Percentiles rank a stretch among this genome's conserved stretches.
These are phyloP conservation scores for Adenanthera pavonina DNA, from an alignment of 306 rosid genomes.

Conservation along the genomic window DNA sequence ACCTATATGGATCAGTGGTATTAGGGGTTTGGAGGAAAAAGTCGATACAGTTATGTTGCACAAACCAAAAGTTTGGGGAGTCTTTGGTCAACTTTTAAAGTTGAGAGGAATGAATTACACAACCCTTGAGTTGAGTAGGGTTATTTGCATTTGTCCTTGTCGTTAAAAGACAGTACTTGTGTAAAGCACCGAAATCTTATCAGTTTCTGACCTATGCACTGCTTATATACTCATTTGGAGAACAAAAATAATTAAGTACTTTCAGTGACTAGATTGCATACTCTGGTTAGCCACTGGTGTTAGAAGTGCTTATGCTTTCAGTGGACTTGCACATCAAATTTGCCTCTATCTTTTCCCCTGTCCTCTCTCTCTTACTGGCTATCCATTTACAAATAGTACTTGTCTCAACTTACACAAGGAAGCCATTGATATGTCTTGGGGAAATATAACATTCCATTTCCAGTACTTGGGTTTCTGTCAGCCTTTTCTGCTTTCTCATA, in stretches of 20 bases:
- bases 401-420: constrained; percentile 4
- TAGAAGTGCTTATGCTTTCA: background rate
- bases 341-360: background rate
- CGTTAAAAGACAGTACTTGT: constrained; percentile 24
- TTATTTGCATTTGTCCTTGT: background rate
- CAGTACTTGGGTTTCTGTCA: constrained; percentile 13
- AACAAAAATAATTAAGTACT: background rate
- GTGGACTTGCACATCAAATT: background rate
- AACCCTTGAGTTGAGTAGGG: too few species aligned
- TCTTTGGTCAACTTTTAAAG: too few species aligned
- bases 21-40: too few species aligned
- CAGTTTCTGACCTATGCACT: background rate
- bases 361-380: background rate
- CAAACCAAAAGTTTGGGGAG: too few species aligned
- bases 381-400: constrained; percentile 5
- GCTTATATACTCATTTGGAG: constrained; percentile 4
- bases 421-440: constrained; percentile 15
- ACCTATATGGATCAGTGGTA: too few species aligned
- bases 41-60: too few species aligned
- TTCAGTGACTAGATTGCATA: constrained; percentile 1
- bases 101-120: too few species aligned
- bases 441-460: constrained; percentile 17
- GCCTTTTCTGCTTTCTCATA: constrained; percentile 5
- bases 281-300: background rate
- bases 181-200: background rate